Base-by-base conservation (phyloP, 2,329 filamentous ascomycete species). In the Clarireedia homoeocarpa region DNA sequence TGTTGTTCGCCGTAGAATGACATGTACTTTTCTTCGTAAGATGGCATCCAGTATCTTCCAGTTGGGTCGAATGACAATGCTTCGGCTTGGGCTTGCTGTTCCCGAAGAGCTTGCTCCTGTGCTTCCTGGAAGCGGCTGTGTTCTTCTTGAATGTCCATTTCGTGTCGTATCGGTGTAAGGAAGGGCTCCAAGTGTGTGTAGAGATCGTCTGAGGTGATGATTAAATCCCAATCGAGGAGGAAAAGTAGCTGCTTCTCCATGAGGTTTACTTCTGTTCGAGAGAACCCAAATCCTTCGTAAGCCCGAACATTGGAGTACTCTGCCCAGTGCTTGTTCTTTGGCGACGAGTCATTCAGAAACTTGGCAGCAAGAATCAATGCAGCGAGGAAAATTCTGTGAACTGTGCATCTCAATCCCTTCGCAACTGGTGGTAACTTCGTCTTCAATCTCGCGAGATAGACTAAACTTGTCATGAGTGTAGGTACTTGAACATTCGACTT, bases 301-400 rank as follows among this genome's bases (percentile, higher is more conserved):
- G 78, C 75, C 10, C 79, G 80, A 65, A 96, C 85, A 66, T 85
- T 76, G 58, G 88, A 95, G 78, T 97, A 99, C 67, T 85, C 86
- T 62, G 94, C 91, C 94, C 94, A 99, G 80, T 99, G 94, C 84
- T 97, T 97, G 83, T 99, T 99, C 85, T 97, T 97, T 61, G 94
- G 94, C 12, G 91, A 96, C 59, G 91, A 96, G 78, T 97, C 94
- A 72, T 99, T 97, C 65, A 97, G 82, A 73, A 96, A 96, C 84
- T 99, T 99, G 66, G 94, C 92, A 1, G 94, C 85, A 47, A 86
- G 78, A 69, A 94, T 94, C 63, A 92, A 84, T 15, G 88, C 78
- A 44, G 89, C 92, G 49, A 99, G 82, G 76, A 99, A 97, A 79
- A 99, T 97, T 67, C 94, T 88, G 77, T 99, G 94, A 48, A 92